phyloP scores from a whole-genome alignment of 768 basidiomycete species.

The Naganishia kalamii region DNA sequence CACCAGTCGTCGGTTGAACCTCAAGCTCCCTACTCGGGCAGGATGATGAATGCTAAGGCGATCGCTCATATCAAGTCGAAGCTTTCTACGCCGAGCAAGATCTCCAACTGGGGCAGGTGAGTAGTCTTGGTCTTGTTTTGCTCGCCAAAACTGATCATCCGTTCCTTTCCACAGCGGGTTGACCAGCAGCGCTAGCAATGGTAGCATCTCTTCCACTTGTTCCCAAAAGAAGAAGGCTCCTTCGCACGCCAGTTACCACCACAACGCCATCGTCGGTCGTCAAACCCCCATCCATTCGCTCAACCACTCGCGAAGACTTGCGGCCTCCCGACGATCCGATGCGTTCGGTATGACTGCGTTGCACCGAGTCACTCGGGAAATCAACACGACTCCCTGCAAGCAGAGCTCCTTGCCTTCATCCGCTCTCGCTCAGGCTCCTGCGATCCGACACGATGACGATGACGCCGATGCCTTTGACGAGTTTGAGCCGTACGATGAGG shows the following conservation, averaged over 20 bases:
- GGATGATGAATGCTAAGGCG: conserved; percentile 16
- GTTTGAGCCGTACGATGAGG: conserved; percentile 7
- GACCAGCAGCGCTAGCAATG: conserved; percentile 8
- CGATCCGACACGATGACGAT: neutral
- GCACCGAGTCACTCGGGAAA: conserved; percentile 6
- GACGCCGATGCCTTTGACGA: conserved; percentile 7
- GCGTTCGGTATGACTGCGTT: conserved; percentile 12
- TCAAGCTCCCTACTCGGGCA: conserved; percentile 13
- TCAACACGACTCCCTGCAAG: neutral
- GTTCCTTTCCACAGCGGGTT: neutral
- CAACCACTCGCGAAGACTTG: conserved; percentile 9
- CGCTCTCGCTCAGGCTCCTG: neutral
- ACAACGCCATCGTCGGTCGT: conserved; percentile 10
- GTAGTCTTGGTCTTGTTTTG: neutral
- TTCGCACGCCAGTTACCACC: conserved; percentile 10
- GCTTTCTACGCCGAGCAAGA: conserved; percentile 10
- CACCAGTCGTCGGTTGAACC: conserved; percentile 5
- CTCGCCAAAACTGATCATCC: neutral
- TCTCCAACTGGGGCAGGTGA: conserved; percentile 8
- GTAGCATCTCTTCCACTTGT: conserved; percentile 1
- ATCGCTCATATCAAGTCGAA: conserved; percentile 17
- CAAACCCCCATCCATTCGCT: conserved; percentile 12
- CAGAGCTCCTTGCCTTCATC: conserved; percentile 10
- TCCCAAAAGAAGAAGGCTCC: conserved; percentile 16
- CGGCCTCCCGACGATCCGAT: conserved; percentile 4